A percentile compares a stretch with the other conserved stretches of the same genome.
These are phyloP conservation scores for Neurospora tetraspora DNA, from an alignment of 495 filamentous ascomycete species.

Conservation along the genomic window DNA sequence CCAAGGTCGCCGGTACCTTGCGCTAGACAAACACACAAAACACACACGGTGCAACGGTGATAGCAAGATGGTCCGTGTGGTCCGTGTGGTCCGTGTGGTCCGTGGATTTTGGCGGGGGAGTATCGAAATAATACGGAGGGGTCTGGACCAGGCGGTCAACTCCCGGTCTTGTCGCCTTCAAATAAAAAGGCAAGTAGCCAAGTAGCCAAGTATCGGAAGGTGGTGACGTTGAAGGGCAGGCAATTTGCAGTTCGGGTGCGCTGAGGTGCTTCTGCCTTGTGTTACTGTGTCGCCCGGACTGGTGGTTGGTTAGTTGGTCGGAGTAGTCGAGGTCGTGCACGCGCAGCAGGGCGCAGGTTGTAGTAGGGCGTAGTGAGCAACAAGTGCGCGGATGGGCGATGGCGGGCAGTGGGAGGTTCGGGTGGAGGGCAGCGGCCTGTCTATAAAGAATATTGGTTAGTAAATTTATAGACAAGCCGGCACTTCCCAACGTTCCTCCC, in stretches of 20 bases:
- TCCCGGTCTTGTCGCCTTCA: neutral
- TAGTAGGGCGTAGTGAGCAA: constrained; percentile 11
- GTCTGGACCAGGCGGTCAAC: neutral
- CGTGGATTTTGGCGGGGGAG: neutral
- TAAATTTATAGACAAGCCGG: constrained; percentile 32
- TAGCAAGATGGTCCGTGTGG: neutral
- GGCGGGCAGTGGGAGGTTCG: constrained; percentile 19
- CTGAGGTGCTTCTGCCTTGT: neutral
- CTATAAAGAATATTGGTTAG: constrained; percentile 31
- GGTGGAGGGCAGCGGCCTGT: constrained; percentile 28
- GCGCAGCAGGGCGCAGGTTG: neutral
- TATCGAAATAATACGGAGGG: neutral
- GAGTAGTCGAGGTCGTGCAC: neutral
- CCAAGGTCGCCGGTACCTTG: neutral
- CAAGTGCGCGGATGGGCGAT: constrained; percentile 8
- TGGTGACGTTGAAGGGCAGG: neutral
- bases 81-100: neutral
- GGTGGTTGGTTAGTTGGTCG: neutral
- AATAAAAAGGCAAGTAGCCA: neutral
- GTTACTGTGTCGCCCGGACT: constrained; percentile 6
- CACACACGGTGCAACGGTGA: neutral
- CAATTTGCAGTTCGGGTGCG: neutral
- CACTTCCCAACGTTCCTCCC: constrained; percentile 22
- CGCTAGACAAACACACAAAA: neutral
- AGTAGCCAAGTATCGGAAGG: neutral